Base-by-base conservation (phyloP, 177 flowering plant species). In the Vitis hybrid region DNA sequence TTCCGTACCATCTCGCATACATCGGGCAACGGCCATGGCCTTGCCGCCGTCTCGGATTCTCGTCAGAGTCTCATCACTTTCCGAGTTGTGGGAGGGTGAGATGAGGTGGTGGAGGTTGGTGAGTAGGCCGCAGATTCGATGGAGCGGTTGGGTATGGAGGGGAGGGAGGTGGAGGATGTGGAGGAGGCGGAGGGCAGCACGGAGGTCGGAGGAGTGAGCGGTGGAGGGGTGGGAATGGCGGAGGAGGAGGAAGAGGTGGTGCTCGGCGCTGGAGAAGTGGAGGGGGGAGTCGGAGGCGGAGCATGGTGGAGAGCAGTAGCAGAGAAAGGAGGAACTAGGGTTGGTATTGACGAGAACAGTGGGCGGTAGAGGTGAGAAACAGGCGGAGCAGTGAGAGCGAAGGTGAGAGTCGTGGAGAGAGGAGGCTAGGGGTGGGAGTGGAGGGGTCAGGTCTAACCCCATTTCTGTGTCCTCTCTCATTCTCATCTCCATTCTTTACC, bases 101-200 rank as follows among this genome's bases (percentile, higher is more conserved):
- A 72, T 64, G 21, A 89, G 61, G 12, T 72, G 68, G 13, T 80
- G 73, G 61, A 74, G 81, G 73, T 88, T 88, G 50, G 81, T 86
- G 63, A 87, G 54, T 52, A 90, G 68, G 48, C 92, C 95, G 14
- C 58, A 61, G 54, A 88, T 78, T 30, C 91, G 64, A 11, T 9
- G 10, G 58, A 18, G 20, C 52, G 13, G 24, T 3, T 46, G 59
- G 63, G 65, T 51, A 35, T 20, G 58, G 21, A 20, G 67, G 35
- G 56, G 21, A 13, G 61, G 72, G 48, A 76, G 8, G 71, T 9
- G 71, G 74, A 84, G 84, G 66, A 89, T 86, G 61, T 9, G 71
- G 74, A 84, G 84, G 66, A 89, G 87, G 61, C 88, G 89, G 72
- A 86, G 89, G 71, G 89, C 84, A 72, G 79, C 71, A 65, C 87